Evolutionary conservation across 176 grass and related monocot genomes (phyloP), one percentile per base, ranked within the genome.

Genomic region (Oryza coarctata): DNA sequence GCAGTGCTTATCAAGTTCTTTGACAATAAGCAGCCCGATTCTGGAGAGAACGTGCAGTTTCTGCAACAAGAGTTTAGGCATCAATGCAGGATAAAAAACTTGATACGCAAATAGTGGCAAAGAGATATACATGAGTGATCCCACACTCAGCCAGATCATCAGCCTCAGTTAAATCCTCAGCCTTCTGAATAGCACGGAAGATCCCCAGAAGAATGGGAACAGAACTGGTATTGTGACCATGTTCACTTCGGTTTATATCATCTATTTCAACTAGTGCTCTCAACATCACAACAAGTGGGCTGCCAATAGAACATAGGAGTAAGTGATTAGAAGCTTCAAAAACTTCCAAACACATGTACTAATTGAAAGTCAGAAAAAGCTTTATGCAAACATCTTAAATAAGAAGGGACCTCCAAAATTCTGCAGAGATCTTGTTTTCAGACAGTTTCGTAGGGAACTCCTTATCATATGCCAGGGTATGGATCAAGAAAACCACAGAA

Each of bases 41-140:
- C 93, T 98, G 22, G 95, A 91, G n/a, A 95, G 77, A 86, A 94
- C 65, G 74, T 88, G 95, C 82, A 98, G 82, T 95, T 89, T 93
- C 95, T 98, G 90, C 34, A 80, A 74, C 66, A 92, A 34, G 30
- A 67, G 82, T 29, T 45, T 52, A 78, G 38, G 28, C n/a, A 71
- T 87, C 28, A 87, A 82, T 40, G 50, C 47, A 74, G 43, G 39
- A 78, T 35, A 80, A 72, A 67, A 52, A 80, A 70, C 82, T 68
- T 55, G 63, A 65, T 75, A 78, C 60, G 38, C n/a, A 80, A 80
- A 83, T 67, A 81, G 31, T 50, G 22, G 18, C 20, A 32, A 57
- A 27, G 39, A 88, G 29, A 85, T 57, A 78, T 91, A 98, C 92
- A 31, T 26, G 82, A 69, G 95, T 91, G 31, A 73, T 89, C 9